phyloP scores from a whole-genome alignment of 176 grass and related monocot species.

The Carex scoparia region DNA sequence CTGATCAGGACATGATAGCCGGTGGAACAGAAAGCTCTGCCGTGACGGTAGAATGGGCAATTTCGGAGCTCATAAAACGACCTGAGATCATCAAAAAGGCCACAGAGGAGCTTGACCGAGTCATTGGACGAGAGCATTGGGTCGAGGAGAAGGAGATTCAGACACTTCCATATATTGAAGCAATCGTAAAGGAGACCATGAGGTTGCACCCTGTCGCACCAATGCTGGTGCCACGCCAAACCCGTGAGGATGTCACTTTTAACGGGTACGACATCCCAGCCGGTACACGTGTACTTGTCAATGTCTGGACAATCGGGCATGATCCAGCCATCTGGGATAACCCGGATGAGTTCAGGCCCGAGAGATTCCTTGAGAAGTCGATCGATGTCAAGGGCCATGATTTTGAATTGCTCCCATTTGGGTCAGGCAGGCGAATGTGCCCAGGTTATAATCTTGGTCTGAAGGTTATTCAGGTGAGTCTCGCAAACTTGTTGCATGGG shows the following conservation, averaged over 20 bases:
- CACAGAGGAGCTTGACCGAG: slow-evolving; percentile 45
- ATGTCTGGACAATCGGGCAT: slow-evolving; percentile 44
- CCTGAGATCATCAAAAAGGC: slow-evolving; percentile 40
- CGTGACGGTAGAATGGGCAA: slow-evolving; percentile 39
- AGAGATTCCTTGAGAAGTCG: slow-evolving; percentile 32
- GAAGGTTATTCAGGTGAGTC: slow-evolving; percentile 41
- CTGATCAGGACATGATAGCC: slow-evolving; percentile 39
- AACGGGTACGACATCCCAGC: slow-evolving; percentile 39
- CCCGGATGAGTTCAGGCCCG: slow-evolving; percentile 45
- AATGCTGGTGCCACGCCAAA: slow-evolving; percentile 35
- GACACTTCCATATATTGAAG: slow-evolving; percentile 40
- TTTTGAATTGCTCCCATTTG: slow-evolving; percentile 56
- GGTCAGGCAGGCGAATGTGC: slow-evolving; percentile 55
- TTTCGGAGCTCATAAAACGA: slow-evolving; percentile 49
- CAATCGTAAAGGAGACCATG: slow-evolving; percentile 63
- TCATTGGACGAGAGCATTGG: slow-evolving; percentile 36
- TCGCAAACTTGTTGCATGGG: slow-evolving; percentile 52
- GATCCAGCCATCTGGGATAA: slow-evolving; percentile 46
- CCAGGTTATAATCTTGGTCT: slow-evolving; percentile 45
- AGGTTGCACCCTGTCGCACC: slow-evolving; percentile 44
- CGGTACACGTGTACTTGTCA: slow-evolving; percentile 34
- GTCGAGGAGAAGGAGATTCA: slow-evolving; percentile 42
- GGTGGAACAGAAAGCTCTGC: slow-evolving; percentile 47
- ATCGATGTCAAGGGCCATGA: slow-evolving; percentile 53
- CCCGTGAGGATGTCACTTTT: slow-evolving; percentile 33